phyloP scores from a whole-genome alignment of 148 eudicot genomes.

The Chenopodium suecicum region DNA sequence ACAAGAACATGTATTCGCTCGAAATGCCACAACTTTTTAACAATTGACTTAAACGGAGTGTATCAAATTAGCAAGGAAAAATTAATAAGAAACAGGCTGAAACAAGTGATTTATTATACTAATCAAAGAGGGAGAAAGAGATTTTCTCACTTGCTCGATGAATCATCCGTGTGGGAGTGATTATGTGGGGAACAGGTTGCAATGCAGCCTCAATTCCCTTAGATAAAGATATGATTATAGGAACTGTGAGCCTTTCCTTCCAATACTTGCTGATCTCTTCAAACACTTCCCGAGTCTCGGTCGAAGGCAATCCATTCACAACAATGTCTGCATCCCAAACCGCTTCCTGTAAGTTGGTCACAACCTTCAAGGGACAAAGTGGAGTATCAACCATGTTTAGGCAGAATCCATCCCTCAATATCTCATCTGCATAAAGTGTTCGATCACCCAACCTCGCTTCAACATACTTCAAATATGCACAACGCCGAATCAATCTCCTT shows the following conservation, averaged over 20 bases:
- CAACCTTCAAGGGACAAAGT: conserved; percentile 62
- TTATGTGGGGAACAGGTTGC: conserved; percentile 76
- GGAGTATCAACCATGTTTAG: conserved; percentile 66
- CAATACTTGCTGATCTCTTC: conserved; percentile 83
- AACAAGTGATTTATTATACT: not conserved
- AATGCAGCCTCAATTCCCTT: conserved; percentile 94
- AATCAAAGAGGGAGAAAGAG: conserved; percentile 6
- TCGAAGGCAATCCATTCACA: conserved; percentile 70
- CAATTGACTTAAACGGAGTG: not conserved
- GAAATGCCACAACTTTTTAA: not conserved
- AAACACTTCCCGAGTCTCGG: conserved; percentile 65
- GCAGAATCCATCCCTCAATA: conserved; percentile 60
- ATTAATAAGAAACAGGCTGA: not conserved
- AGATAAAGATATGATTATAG: conserved; percentile 74
- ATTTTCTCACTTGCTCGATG: conserved; percentile 77
- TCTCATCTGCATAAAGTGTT: conserved; percentile 62
- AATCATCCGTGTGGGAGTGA: conserved; percentile 93
- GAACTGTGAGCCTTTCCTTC: conserved; percentile 75
- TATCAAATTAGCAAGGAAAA: conserved; percentile 11
- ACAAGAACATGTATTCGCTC: not conserved
- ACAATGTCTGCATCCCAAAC: conserved; percentile 70
- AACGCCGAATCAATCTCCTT: conserved; percentile 49
- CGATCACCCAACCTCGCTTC: conserved; percentile 63
- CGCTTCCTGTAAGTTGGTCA: conserved; percentile 67
- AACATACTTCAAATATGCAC: conserved; percentile 58